These are phyloP conservation scores for Blastocystis sp. DNA, from an alignment of 352 stramenopile species.

Conservation along the genomic window DNA sequence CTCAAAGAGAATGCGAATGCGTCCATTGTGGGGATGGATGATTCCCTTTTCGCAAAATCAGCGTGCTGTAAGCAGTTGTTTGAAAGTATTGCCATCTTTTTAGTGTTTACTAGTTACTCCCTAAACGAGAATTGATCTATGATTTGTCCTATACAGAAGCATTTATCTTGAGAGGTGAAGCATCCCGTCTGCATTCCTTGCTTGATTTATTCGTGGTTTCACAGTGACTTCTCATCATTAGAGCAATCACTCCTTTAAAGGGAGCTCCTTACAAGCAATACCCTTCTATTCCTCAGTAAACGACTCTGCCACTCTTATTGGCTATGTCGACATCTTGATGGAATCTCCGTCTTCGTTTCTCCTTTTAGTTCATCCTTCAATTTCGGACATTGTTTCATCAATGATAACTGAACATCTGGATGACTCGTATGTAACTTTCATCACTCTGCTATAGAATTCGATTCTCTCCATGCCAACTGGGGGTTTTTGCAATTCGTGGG, in stretches of 20 bases:
- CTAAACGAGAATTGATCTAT: background rate
- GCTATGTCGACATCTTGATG: background rate
- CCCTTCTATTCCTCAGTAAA: background rate
- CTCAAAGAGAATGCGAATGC: slow-evolving; percentile 18
- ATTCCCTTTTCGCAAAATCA: background rate
- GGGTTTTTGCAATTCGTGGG: background rate
- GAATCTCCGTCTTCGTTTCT: background rate
- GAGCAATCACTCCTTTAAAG: background rate
- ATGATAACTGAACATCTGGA: background rate
- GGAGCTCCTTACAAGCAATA: background rate
- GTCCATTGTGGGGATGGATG: slow-evolving; percentile 5
- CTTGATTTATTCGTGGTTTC: background rate
- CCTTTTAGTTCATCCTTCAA: background rate
- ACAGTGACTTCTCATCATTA: background rate
- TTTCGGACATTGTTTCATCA: background rate
- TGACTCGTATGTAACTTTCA: background rate
- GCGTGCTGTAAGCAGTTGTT: background rate
- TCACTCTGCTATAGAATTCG: background rate
- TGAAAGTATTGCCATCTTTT: background rate
- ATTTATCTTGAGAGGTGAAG: background rate
- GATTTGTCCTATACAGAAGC: slow-evolving; percentile 6
- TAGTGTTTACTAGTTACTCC: background rate
- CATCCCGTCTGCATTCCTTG: background rate
- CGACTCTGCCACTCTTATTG: background rate
- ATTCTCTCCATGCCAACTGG: background rate